Base-by-base conservation (phyloP, 2,329 filamentous ascomycete species). In the Cladosporium sp. region DNA sequence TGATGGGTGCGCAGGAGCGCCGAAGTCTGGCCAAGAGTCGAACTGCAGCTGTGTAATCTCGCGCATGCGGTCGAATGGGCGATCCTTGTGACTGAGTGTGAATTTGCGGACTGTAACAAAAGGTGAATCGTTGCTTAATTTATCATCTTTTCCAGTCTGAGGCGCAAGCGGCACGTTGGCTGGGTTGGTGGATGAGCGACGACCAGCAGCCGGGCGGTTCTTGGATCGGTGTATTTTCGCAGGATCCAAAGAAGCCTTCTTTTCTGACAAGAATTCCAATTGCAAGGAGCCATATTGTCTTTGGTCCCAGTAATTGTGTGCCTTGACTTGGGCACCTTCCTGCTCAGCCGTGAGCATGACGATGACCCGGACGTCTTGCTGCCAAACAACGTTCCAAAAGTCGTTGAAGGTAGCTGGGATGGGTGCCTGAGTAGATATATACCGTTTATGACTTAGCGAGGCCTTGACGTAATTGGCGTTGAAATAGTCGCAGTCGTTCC, bases 371-470 rank as follows among this genome's bases (percentile, higher is more conserved):
- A 96, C 90, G 75, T 98, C 93, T 78, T 98, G 92, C 76, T 98
- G 93, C 95, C 95, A 99, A 34, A 98, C 85, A 12, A 97, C 90
- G 67, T 92, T 94, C 95, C 95, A 99, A 76, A 99, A 99, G 78
- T 99, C 95, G 77, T 92, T 89, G 74, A 96, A 97, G 0, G 95
- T 99, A 59, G 92, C 89, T 24, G 95, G 95, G 44, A 98, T 86
- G 11, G 95, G 95, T 0, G 93, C 95, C 78, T 99, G 95, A 14
- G 93, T 94, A 59, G 94, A 94, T 78, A 99, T 98, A 76, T 99
- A 99, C 51, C 88, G 87, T 82, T 96, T 97, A 77, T 96, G 90
- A 70, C 92, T 96, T 71, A 90, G 86, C 32, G 88, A 86, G 1
- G 93, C 87, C 76, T 91, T 89, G 68, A 98, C 82, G 71, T 96